A percentile compares a stretch with the other conserved stretches of the same genome.
phyloP scores from a whole-genome alignment of 108 stramenopile species.

The Pseudonitzschia multiseries region DNA sequence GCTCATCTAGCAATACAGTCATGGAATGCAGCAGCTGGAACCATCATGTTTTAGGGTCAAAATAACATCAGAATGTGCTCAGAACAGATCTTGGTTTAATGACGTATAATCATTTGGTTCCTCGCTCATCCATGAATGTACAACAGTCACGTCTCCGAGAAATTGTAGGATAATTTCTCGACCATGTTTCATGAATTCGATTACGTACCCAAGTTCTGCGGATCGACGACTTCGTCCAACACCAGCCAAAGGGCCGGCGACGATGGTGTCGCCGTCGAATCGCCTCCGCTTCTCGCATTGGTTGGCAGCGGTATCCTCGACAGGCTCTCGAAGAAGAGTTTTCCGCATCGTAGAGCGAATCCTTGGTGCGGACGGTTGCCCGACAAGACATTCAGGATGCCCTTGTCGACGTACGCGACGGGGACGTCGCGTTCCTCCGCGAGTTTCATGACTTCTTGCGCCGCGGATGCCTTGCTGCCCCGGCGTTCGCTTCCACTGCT shows the following conservation, averaged over 20 bases:
- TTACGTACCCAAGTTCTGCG: constrained; percentile 77
- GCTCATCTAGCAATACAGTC: too few species aligned
- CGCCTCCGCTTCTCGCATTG: constrained; percentile 8
- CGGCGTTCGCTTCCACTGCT: constrained; percentile 37
- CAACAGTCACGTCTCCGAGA: too few species aligned
- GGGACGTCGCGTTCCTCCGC: constrained; percentile 58
- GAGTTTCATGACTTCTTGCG: constrained; percentile 50
- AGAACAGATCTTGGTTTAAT: constrained; percentile 10
- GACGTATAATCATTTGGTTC: constrained; percentile 1
- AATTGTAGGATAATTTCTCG: too few species aligned
- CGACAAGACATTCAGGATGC: constrained; percentile 78
- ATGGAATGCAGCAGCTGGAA: neutral
- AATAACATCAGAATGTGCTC: constrained; percentile 1
- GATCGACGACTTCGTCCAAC: constrained; percentile 92
- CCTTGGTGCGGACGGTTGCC: constrained; percentile 93
- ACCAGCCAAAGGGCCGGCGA: constrained; percentile 69
- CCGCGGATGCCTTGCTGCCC: constrained; percentile 49
- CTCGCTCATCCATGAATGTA: too few species aligned
- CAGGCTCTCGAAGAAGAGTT: constrained; percentile 62
- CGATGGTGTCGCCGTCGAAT: constrained; percentile 23
- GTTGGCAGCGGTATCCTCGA: constrained; percentile 45
- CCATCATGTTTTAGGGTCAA: constrained; percentile 3
- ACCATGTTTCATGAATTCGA: too few species aligned
- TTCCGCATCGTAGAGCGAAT: constrained; percentile 76
- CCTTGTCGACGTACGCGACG: constrained; percentile 78